Percentiles rank a stretch among this genome's conserved stretches.
These are phyloP conservation scores for Penicillium sp. DNA, from an alignment of 2,329 filamentous ascomycete genomes.

Conservation along the genomic window DNA sequence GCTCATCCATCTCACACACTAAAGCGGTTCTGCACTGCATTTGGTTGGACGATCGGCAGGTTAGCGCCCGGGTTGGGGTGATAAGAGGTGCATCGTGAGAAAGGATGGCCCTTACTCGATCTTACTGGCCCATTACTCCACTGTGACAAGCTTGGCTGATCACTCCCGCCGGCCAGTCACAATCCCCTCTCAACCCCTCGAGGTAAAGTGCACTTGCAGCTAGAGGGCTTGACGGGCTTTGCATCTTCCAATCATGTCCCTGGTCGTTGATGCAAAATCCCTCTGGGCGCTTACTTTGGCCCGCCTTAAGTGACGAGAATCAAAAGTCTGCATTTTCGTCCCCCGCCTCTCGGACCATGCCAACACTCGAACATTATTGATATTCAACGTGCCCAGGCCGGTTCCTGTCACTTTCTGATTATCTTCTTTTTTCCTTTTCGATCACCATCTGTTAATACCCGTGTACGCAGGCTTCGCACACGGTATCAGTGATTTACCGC, in stretches of 20 bases:
- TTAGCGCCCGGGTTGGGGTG: slow-evolving; percentile 31
- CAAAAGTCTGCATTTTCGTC: slow-evolving; percentile 19
- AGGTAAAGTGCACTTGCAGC: slow-evolving; percentile 17
- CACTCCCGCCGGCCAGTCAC: slow-evolving; percentile 28
- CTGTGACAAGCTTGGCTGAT: slow-evolving; percentile 36
- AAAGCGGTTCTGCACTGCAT: slow-evolving; percentile 28
- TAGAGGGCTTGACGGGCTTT: slow-evolving; percentile 6
- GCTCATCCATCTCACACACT: slow-evolving; percentile 1
- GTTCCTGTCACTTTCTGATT: slow-evolving; percentile 6
- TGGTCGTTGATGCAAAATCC: slow-evolving; percentile 6
- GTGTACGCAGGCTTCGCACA: slow-evolving; percentile 34
- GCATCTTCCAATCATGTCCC: slow-evolving; percentile 19
- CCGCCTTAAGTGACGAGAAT: slow-evolving; percentile 21
- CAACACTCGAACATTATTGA: slow-evolving; percentile 26
- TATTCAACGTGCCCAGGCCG: slow-evolving; percentile 28
- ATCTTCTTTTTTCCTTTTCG: slow-evolving; percentile 21
- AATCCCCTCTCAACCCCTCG: slow-evolving; percentile 4
- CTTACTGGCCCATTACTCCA: slow-evolving; percentile 25
- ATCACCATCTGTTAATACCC: slow-evolving; percentile 23
- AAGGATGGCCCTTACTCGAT: slow-evolving; percentile 9
- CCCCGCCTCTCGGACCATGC: slow-evolving; percentile 21
- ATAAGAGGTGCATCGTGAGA: slow-evolving; percentile 21
- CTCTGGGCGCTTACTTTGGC: slow-evolving; percentile 33
- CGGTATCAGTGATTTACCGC: slow-evolving; percentile 19
- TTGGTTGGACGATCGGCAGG: slow-evolving; percentile 33